A percentile compares a stretch with the other conserved stretches of the same genome.
phyloP scores from a whole-genome alignment of 371 early-diverging fungal species.

The Mortierella sp. region DNA sequence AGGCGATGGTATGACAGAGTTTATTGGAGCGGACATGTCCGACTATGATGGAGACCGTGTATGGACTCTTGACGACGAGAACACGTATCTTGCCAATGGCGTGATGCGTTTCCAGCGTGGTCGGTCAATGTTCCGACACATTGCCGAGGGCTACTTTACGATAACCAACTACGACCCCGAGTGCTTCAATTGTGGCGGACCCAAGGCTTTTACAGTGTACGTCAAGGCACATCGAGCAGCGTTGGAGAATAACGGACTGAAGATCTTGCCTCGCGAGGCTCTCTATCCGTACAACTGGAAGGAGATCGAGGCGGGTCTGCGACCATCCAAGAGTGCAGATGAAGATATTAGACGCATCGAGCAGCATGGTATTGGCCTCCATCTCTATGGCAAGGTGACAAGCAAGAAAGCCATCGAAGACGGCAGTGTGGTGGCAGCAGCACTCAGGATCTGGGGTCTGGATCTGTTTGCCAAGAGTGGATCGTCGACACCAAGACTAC shows the following conservation, averaged over 20 bases:
- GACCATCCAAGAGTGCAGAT: conserved; percentile 58
- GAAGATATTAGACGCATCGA: conserved; percentile 58
- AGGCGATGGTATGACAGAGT: conserved; percentile 64
- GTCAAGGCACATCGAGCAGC: conserved; percentile 61
- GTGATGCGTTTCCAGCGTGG: conserved; percentile 76
- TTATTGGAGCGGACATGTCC: conserved; percentile 71
- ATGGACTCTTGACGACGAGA: conserved; percentile 69
- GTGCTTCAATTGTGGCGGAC: conserved; percentile 75
- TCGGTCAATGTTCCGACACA: conserved; percentile 71
- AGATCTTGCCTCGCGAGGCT: conserved; percentile 62
- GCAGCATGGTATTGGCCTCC: conserved; percentile 62
- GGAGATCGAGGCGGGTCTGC: conserved; percentile 55
- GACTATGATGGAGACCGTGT: conserved; percentile 58
- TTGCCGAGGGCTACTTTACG: conserved; percentile 67
- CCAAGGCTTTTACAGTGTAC: conserved; percentile 70
- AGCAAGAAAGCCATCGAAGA: conserved; percentile 62
- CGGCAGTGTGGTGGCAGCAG: conserved; percentile 62
- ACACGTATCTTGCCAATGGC: conserved; percentile 70
- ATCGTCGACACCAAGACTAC: conserved; percentile 16
- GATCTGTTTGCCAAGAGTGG: conserved; percentile 54
- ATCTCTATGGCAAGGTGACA: conserved; percentile 74
- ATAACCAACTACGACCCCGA: conserved; percentile 64
- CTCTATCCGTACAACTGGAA: conserved; percentile 68
- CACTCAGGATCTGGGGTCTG: conserved; percentile 63
- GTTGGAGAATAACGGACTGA: conserved; percentile 61